phyloP scores from a whole-genome alignment of 1,139 yeast genomes.

The Diutina ranongensis region DNA sequence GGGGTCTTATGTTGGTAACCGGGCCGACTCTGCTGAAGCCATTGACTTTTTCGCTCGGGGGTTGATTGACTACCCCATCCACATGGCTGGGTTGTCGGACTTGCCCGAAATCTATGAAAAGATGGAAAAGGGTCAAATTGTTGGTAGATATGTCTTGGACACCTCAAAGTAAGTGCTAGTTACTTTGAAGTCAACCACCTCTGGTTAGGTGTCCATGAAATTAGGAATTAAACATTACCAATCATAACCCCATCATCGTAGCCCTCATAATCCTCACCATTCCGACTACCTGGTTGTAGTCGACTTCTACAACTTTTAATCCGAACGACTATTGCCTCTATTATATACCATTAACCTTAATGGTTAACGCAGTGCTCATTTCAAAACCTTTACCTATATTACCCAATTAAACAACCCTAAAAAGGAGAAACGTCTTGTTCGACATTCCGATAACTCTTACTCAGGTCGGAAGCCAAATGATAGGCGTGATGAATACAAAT shows the following conservation, averaged over 20 bases:
- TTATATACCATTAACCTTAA: too few species aligned
- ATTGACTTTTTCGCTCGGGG: conserved; percentile 13
- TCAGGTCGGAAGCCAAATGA: conserved; percentile 18
- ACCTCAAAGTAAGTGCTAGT: conserved; percentile 8
- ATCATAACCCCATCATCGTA: too few species aligned
- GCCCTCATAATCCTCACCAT: too few species aligned
- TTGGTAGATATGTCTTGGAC: conserved; percentile 13
- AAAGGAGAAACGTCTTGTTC: conserved; percentile 29
- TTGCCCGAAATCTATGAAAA: conserved; percentile 11
- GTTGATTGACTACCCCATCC: conserved; percentile 12
- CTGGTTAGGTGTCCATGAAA: too few species aligned
- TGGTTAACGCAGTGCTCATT: too few species aligned
- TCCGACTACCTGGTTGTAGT: too few species aligned
- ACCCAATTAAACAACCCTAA: conserved; percentile 9
- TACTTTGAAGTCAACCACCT: too few species aligned
- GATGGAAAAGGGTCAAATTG: conserved; percentile 12
- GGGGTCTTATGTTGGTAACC: conserved; percentile 13
- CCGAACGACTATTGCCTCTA: background rate
- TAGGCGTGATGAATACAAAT: conserved; percentile 27
- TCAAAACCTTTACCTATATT: background rate
- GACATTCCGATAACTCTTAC: conserved; percentile 23
- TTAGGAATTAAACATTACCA: too few species aligned
- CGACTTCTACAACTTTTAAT: too few species aligned
- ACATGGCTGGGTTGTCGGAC: conserved; percentile 12
- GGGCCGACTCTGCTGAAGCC: conserved; percentile 13